phyloP scores from a whole-genome alignment of 2,329 filamentous ascomycete genomes.

The Ophiostoma ulmi region DNA sequence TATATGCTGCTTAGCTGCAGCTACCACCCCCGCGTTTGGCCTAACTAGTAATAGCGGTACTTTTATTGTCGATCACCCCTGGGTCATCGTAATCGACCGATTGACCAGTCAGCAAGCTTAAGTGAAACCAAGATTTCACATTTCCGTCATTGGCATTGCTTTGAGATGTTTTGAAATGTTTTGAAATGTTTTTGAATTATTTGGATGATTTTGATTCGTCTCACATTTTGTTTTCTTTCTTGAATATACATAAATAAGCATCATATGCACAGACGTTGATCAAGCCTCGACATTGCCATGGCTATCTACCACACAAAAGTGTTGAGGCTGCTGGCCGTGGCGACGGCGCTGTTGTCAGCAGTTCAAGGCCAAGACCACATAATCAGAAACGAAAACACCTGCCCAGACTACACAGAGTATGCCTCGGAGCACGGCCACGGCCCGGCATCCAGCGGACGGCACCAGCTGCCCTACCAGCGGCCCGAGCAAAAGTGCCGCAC shows the following conservation, averaged over 20 bases:
- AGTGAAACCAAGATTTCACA: not conserved
- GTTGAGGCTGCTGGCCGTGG: slow-evolving; percentile 3
- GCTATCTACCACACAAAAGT: not conserved
- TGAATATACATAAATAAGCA: too few relatives aligned
- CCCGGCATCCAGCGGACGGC: slow-evolving; percentile 33
- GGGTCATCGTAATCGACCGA: not conserved
- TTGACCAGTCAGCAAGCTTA: not conserved
- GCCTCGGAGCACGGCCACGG: slow-evolving; percentile 31
- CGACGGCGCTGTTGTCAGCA: not conserved
- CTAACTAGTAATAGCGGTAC: not conserved
- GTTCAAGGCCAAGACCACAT: not conserved
- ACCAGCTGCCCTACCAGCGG: slow-evolving; percentile 40
- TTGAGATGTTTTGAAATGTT: too few relatives aligned
- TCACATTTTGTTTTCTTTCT: not conserved
- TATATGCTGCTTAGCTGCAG: not conserved
- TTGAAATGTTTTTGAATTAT: too few relatives aligned
- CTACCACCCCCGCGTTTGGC: not conserved
- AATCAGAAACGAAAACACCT: not conserved
- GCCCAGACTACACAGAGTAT: slow-evolving; percentile 32
- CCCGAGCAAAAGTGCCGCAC: slow-evolving; percentile 64
- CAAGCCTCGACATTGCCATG: not conserved
- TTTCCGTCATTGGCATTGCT: not conserved
- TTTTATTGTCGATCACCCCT: not conserved
- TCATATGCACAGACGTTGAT: too few relatives aligned
- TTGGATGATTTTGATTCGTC: not conserved